A percentile compares a stretch with the other conserved stretches of the same genome.
Evolutionary conservation across 306 rosid species (phyloP).

Genomic region (Quillaja saponaria): DNA sequence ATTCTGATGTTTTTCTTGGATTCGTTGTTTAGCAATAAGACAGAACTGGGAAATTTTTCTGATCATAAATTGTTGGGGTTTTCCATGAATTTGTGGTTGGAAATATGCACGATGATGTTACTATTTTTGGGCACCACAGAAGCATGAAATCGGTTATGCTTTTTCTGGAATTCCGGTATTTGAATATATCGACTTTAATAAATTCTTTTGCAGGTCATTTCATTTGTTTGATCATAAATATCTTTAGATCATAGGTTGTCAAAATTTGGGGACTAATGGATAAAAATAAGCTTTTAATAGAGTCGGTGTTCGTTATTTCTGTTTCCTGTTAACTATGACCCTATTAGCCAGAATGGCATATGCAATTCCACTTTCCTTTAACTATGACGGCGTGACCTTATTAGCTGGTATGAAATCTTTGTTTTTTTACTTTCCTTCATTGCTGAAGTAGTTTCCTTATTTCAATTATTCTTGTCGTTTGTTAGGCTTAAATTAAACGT

Average conservation of each 20-base stretch:
- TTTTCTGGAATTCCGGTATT: constrained; percentile 29
- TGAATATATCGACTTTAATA: constrained; percentile 20
- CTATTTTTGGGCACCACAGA: constrained; percentile 26
- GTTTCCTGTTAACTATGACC: not conserved
- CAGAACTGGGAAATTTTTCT: not conserved
- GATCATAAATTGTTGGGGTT: constrained; percentile 20
- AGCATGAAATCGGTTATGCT: constrained; percentile 23
- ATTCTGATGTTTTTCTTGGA: constrained; percentile 19
- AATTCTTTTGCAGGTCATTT: not conserved
- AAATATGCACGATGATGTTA: constrained; percentile 22
- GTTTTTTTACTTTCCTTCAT: constrained; percentile 24
- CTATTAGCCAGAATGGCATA: no score
- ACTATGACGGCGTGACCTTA: not conserved
- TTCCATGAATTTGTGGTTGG: constrained; percentile 30
- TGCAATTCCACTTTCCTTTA: not conserved
- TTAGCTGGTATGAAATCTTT: not conserved
- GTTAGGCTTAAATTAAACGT: constrained; percentile 28
- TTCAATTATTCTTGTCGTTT: constrained; percentile 31
- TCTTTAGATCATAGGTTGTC: not conserved
- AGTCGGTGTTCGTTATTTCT: constrained; percentile 21
- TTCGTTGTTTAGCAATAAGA: constrained; percentile 19
- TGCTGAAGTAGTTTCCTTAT: constrained; percentile 36
- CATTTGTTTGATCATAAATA: constrained; percentile 25
- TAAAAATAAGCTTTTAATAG: constrained; percentile 21
- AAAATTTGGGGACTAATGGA: constrained; percentile 26